Evolutionary conservation across 1,284 basidiomycete genomes (phyloP).

Genomic region (Somion occarium): DNA sequence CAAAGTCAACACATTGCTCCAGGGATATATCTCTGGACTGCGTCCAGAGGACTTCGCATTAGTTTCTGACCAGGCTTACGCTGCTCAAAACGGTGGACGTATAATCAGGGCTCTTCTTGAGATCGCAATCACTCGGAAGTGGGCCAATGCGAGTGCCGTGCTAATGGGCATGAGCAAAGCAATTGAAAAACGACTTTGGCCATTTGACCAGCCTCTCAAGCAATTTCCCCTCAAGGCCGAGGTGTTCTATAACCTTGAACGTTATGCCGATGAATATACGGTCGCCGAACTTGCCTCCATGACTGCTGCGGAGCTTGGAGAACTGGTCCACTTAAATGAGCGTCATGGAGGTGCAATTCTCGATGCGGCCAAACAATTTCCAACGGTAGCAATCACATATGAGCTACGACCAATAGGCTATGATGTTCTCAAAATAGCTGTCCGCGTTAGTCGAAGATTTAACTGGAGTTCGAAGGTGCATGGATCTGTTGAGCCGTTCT

Average conservation of each 20-base stretch:
- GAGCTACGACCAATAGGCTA: slow-evolving; percentile 78
- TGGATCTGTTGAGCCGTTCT: slow-evolving; percentile 83
- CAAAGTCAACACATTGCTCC: slow-evolving; percentile 96
- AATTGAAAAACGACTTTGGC: slow-evolving; percentile 91
- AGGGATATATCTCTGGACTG: slow-evolving; percentile 83
- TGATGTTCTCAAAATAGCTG: slow-evolving; percentile 78
- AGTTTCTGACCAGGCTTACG: slow-evolving; percentile 93
- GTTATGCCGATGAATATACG: slow-evolving; percentile 83
- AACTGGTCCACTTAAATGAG: slow-evolving; percentile 86
- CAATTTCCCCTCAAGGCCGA: slow-evolving; percentile 80
- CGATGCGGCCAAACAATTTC: slow-evolving; percentile 84
- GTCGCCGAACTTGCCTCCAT: slow-evolving; percentile 76
- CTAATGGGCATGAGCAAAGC: slow-evolving; percentile 94
- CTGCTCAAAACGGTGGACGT: slow-evolving; percentile 90
- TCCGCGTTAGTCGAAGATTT: slow-evolving; percentile 68
- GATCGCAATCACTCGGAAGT: slow-evolving; percentile 89
- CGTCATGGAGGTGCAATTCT: slow-evolving; percentile 78
- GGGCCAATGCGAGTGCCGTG: slow-evolving; percentile 79
- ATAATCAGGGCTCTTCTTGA: slow-evolving; percentile 93
- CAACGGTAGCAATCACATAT: slow-evolving; percentile 66
- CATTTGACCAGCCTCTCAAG: slow-evolving; percentile 88
- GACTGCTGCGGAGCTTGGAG: slow-evolving; percentile 73
- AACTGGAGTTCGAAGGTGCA: slow-evolving; percentile 84
- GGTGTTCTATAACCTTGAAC: slow-evolving; percentile 75
- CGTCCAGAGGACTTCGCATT: slow-evolving; percentile 93